A percentile compares a stretch with the other conserved stretches of the same genome.
Evolutionary conservation across 1,284 basidiomycete genomes (phyloP).

Genomic region (Fomes fomentarius): DNA sequence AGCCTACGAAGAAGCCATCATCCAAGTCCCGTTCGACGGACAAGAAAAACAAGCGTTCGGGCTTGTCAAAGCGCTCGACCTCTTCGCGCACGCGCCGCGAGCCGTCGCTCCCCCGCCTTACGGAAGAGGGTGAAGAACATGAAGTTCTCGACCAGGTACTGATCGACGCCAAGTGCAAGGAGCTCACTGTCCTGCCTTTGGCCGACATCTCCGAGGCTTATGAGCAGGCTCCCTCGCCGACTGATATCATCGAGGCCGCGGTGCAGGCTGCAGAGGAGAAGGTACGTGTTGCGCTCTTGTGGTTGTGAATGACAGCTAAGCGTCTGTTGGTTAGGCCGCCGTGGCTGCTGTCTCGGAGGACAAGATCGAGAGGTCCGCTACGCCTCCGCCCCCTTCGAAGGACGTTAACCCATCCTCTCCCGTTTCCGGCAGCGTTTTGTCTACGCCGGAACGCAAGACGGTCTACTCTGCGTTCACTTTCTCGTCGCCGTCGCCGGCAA

Average conservation of each 20-base stretch:
- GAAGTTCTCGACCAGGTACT: slow-evolving; percentile 30
- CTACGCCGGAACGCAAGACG: slow-evolving; percentile 70
- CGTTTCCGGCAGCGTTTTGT: slow-evolving; percentile 40
- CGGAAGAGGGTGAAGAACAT: slow-evolving; percentile 41
- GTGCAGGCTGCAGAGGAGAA: slow-evolving; percentile 6
- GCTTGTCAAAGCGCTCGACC: slow-evolving; percentile 19
- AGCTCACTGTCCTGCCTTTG: slow-evolving; percentile 63
- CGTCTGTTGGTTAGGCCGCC: neutral
- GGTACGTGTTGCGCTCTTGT: slow-evolving; percentile 2
- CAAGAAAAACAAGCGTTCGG: slow-evolving; percentile 26
- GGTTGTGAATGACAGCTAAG: neutral
- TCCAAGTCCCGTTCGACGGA: slow-evolving; percentile 19
- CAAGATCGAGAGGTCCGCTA: slow-evolving; percentile 13
- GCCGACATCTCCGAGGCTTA: slow-evolving; percentile 65
- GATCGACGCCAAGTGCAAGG: slow-evolving; percentile 62
- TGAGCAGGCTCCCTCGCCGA: slow-evolving; percentile 31
- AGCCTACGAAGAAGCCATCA: slow-evolving; percentile 30
- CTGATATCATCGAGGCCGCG: slow-evolving; percentile 7
- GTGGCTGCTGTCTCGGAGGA: neutral
- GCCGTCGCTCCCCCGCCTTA: slow-evolving; percentile 44
- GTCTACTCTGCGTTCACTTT: slow-evolving; percentile 79
- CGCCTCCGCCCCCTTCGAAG: slow-evolving; percentile 6
- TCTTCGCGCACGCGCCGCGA: slow-evolving; percentile 25
- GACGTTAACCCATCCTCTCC: slow-evolving; percentile 12
- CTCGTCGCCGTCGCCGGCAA: slow-evolving; percentile 64